Base-by-base conservation (phyloP, 1,284 basidiomycete species). In the Ganoderma multipileum region DNA sequence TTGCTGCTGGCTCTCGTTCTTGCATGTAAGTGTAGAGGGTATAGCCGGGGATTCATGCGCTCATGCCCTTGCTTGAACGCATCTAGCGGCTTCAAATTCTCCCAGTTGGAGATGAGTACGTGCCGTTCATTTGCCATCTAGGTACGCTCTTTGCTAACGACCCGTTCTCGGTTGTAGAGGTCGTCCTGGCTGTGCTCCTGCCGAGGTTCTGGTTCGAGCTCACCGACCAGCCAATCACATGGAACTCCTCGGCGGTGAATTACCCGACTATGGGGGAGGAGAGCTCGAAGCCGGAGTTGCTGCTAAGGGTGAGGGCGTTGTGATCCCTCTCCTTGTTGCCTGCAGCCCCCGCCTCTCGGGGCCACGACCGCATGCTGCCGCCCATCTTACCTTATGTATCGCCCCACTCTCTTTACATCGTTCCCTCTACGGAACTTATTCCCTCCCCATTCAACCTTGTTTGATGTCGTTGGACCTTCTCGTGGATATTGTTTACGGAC, bases 221-320 rank as follows among this genome's bases (percentile, higher is more conserved):
- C 9, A 42, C 68, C 14, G 66, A 72, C 38, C 66, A 71, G 63
- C 67, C 67, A 12, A 75, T 76, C 42, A 60, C 54, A 8, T 76
- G 75, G 74, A 76, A 76, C 61, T 60, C 69, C 20, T 69, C 72
- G 4, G 66, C 64, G 0, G 65, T 74, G 0, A 54, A 59, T 50
- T 76, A 75, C 50, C 75, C 75, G n/a, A 71, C 75, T 0, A 67
- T 73, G 38, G 74, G 74, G 9, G 59, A 60, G 54, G 68, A 64
- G 16, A 73, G 68, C 62, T 67, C 58, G 39, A 71, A 69, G 61
- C 68, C 73, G 50, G 66, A 74, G 64, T 39, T 74, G 64, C 61
- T 69, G 8, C 62, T 74, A 54, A 70, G 63, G 54, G 70, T 74
- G 2, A 44, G 59, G 54, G 60, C 58, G 38, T 47, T 61, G 23